Evolutionary conservation across 495 filamentous ascomycete genomes (phyloP).

Genomic region (Astrocystis sublimbata): DNA sequence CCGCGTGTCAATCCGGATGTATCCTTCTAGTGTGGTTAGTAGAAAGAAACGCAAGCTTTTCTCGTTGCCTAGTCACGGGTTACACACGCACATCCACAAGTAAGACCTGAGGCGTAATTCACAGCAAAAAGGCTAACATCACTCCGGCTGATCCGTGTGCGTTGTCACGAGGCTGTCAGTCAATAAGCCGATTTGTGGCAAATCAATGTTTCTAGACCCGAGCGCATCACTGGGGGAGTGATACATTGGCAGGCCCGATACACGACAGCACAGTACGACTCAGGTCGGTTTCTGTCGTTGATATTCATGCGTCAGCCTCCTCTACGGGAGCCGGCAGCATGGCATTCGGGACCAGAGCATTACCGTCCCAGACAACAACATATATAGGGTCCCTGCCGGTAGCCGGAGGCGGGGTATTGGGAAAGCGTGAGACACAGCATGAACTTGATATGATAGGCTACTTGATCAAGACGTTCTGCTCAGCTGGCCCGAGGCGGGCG

Average conservation of each 20-base stretch:
- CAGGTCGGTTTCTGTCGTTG: conserved; percentile 14
- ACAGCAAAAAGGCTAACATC: not conserved
- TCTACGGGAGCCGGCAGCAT: not conserved
- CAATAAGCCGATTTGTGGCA: not conserved
- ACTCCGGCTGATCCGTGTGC: not conserved
- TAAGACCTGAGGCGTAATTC: not conserved
- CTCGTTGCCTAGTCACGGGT: not conserved
- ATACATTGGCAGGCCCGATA: not conserved
- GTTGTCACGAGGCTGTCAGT: conserved; percentile 1
- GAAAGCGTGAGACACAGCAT: conserved; percentile 4
- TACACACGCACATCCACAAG: not conserved
- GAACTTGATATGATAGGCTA: conserved; percentile 2
- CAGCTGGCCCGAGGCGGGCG: not conserved
- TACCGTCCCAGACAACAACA: not conserved
- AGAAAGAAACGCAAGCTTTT: not conserved
- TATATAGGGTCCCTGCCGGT: conserved; percentile 1
- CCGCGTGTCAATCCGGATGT: not conserved
- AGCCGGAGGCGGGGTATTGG: not conserved
- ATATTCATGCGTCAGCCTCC: not conserved
- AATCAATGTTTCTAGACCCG: not conserved
- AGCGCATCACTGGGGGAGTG: not conserved
- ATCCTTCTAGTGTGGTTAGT: not conserved
- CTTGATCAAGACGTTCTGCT: not conserved
- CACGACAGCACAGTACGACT: conserved; percentile 7
- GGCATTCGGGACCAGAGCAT: not conserved